Evolutionary conservation across 176 grass and related monocot species (phyloP), one percentile per base, ranked within the genome.

Genomic region (Carex pumila): DNA sequence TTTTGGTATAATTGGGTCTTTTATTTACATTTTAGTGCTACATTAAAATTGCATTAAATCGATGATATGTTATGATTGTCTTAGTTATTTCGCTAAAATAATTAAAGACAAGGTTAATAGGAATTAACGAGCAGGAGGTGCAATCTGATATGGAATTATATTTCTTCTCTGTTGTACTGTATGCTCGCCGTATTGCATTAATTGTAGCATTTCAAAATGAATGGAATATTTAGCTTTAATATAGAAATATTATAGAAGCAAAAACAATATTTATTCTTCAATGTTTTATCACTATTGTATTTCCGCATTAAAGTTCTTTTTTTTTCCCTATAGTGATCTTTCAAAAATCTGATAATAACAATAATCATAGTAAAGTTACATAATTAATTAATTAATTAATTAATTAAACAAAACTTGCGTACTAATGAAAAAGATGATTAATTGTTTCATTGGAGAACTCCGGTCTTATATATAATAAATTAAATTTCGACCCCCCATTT

Each of bases 341-440:
- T 71, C 45, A 52, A 75, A 29, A 75, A 75, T 53, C 71, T 50
- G 71, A 75, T 73, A 50, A 22, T 73, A 73, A 73, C 21, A 52
- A 73, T 50, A 29, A 73, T 50, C 11, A 52, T 49, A 73, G 70
- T 73, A 19, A 29, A 65, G 37, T 72, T 18, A 72, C n/a, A 43
- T 47, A n/a, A n/a, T 72, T 47, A n/a, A n/a, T 71, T 36, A 34
- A 1, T 34, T 34, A 36, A 36, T 39, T 39, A 39, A 39, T 39
- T 65, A 66, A 58, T n/a, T n/a, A n/a, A n/a, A n/a, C 18, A 4
- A 58, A 17, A 58, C 15, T 6, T 17, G 64, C 30, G 3, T 67
- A 67, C 64, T 67, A 36, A 67, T 12, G 18, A 61, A 65, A 60
- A 5, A 31, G 61, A 14, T 13, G 59, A 19, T 61, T 7, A 61